Evolutionary conservation across 306 rosid genomes (phyloP).

Genomic region (Gleditsia sinensis): DNA sequence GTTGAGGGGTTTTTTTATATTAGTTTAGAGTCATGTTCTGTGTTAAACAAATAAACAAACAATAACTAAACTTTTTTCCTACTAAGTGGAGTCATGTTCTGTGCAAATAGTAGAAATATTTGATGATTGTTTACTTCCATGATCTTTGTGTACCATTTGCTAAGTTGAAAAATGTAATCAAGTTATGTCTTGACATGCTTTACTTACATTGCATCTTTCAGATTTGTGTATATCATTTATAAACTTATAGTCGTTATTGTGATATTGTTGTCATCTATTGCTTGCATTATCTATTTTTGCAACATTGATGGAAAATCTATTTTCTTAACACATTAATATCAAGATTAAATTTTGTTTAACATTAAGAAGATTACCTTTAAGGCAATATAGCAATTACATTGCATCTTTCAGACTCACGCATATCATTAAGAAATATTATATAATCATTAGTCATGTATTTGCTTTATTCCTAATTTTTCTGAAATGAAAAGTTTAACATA

Average conservation of each 20-base stretch:
- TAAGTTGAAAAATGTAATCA: neutral
- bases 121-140: neutral
- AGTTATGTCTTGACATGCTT: neutral
- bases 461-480: neutral
- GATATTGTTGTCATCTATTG: neutral
- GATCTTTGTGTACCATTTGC: neutral
- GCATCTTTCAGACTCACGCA: constrained; percentile 73
- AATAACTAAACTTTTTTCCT: no score
- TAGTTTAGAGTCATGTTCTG: neutral
- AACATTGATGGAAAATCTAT: neutral
- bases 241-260: neutral
- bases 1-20: neutral
- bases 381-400: neutral
- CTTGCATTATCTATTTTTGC: neutral
- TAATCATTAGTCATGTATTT: no score
- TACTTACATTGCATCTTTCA: neutral
- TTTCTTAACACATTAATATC: neutral
- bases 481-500: neutral
- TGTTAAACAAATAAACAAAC: no score
- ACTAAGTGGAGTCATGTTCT: no score
- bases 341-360: neutral
- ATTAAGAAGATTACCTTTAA: neutral
- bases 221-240: neutral
- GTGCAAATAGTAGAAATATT: neutral
- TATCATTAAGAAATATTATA: constrained; percentile 38